These are phyloP conservation scores for Allomyces javanicus DNA, from an alignment of 192 early-diverging fungal species.

Conservation along the genomic window DNA sequence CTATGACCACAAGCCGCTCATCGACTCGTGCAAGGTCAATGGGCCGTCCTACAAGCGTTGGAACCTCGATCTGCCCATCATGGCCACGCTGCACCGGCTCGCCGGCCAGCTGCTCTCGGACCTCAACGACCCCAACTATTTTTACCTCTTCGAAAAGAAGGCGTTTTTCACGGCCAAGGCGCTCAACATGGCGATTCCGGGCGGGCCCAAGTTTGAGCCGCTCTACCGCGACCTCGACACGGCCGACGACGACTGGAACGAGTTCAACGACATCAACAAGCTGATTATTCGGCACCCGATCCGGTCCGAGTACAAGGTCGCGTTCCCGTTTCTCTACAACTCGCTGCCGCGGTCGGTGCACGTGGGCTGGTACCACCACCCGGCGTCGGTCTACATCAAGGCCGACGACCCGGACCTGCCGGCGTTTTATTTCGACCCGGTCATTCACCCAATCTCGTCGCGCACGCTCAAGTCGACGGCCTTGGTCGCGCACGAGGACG, in stretches of 20 bases:
- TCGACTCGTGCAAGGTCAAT: conserved; percentile 54
- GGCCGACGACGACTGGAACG: conserved; percentile 98
- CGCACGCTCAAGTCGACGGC: conserved; percentile 35
- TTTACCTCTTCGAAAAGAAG: conserved; percentile 89
- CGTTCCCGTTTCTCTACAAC: conserved; percentile 97
- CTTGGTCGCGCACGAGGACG: conserved; percentile 40
- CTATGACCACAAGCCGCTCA: conserved; percentile 85
- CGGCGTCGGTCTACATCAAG: conserved; percentile 68
- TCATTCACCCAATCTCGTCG: conserved; percentile 92
- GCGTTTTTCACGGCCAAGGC: conserved; percentile 95
- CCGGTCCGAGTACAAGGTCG: conserved; percentile 96
- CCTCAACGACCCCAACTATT: conserved; percentile 87
- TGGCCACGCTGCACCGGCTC: conserved; percentile 84
- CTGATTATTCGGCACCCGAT: conserved; percentile 97
- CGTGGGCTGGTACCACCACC: conserved; percentile 81
- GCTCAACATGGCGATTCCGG: conserved; percentile 93
- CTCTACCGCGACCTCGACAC: conserved; percentile 81
- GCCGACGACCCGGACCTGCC: conserved; percentile 88
- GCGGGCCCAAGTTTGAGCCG: conserved; percentile 95
- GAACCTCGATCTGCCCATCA: conserved; percentile 77
- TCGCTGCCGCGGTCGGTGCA: conserved; percentile 83
- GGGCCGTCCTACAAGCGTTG: conserved; percentile 77
- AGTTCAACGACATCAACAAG: conserved; percentile 99
- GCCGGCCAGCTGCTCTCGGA: conserved; percentile 87
- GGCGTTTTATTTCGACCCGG: conserved; percentile 92